Evolutionary conservation across 768 basidiomycete species (phyloP), one percentile per base, ranked within the genome.

Genomic region (Boletus subcaerulescens): DNA sequence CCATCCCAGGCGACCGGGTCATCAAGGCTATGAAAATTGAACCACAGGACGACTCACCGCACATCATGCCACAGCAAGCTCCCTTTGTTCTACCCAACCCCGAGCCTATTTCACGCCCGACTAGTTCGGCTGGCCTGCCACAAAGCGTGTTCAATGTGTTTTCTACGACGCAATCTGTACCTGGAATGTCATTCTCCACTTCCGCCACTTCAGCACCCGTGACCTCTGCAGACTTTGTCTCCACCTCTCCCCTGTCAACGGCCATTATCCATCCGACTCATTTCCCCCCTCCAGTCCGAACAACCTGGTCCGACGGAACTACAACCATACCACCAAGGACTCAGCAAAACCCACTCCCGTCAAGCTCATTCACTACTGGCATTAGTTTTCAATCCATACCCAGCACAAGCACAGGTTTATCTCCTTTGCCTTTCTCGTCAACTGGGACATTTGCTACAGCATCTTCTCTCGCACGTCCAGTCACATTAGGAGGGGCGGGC

Each of bases 21-120:
- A 65, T 76, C 45, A 80, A 80, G 57, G 74, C 77, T 18, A 65
- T 76, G 62, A 81, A 81, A 66, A 71, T 79, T 52, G 79, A 80
- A 50, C 77, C 79, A 6, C 73, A 67, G 47, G 79, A 81, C 35
- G 80, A 79, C 32, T 15, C 66, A 17, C 57, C 72, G 55, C 63
- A 66, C 59, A 59, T 54, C 56, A 55, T 66, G 11, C 32, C 71
- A 7, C 56, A 67, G 22, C 41, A 65, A 18, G 53, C 69, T 22
- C 24, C 71, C 4, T 70, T 74, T 47, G 48, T 63, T 22, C 51
- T 72, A 40, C 20, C 67, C 24, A 61, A 67, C 32, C 50, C 59
- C 32, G 66, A 71, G 15, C 60, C 72, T 13, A 52, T 60, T 10
- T 68, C 74, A 5, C 69, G 66, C 13, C 73, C 73, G 12, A 50